Evolutionary conservation across 108 stramenopile genomes (phyloP).

Genomic region (Nitzschia sp.): DNA sequence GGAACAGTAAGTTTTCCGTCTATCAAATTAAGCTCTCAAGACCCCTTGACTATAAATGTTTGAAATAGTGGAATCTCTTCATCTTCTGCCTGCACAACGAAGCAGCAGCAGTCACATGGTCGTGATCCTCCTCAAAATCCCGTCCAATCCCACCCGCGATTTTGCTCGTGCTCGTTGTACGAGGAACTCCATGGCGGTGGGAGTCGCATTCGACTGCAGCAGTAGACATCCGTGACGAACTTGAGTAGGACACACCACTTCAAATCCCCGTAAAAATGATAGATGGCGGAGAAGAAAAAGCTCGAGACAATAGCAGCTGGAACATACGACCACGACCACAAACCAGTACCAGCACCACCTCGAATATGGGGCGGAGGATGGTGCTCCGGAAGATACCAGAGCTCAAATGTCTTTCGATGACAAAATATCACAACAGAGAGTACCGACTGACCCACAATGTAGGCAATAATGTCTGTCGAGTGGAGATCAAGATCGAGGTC

Average conservation of each 20-base stretch:
- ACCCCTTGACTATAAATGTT: too few relatives aligned
- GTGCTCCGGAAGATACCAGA: neutral
- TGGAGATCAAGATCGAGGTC: neutral
- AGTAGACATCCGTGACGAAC: neutral
- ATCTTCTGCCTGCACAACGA: too few relatives aligned
- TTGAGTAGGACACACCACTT: conserved; percentile 1
- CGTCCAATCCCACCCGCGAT: neutral
- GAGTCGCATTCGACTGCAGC: neutral
- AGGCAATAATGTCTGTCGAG: neutral
- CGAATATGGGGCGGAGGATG: neutral
- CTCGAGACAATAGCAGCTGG: neutral
- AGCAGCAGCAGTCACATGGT: too few relatives aligned
- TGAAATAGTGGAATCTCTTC: too few relatives aligned
- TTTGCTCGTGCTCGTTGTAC: neutral
- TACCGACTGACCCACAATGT: neutral
- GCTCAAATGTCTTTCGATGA: neutral
- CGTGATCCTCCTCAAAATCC: neutral
- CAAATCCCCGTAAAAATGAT: conserved; percentile 4
- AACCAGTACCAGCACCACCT: too few relatives aligned
- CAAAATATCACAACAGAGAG: neutral
- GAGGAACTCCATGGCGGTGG: neutral
- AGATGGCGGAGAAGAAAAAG: conserved; percentile 1
- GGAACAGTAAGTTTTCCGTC: too few relatives aligned
- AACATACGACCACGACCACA: conserved; percentile 6
- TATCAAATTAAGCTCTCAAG: too few relatives aligned